phyloP scores from a whole-genome alignment of 495 filamentous ascomycete species.

The Aspergillus baeticus region DNA sequence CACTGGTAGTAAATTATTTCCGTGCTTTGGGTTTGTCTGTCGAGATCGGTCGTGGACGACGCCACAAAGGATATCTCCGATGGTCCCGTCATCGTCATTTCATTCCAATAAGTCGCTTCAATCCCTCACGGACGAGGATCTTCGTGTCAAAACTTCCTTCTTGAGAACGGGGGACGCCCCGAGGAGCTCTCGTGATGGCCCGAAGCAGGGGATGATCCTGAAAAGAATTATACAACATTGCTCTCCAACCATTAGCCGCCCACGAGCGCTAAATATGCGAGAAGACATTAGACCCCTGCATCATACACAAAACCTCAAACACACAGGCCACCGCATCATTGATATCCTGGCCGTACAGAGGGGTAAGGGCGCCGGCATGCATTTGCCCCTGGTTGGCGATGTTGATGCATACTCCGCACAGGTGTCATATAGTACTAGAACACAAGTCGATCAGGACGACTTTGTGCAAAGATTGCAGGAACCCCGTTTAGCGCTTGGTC shows the following conservation, averaged over 20 bases:
- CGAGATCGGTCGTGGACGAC: neutral
- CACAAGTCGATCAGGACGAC: neutral
- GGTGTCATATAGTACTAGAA: neutral
- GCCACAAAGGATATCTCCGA: neutral
- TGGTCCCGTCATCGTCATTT: neutral
- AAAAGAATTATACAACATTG: neutral
- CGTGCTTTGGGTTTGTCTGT: conserved; percentile 14
- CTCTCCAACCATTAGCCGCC: conserved; percentile 7
- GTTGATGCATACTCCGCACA: neutral
- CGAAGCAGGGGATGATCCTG: conserved; percentile 10
- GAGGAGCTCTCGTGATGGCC: conserved; percentile 8
- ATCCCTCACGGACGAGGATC: neutral
- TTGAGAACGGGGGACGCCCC: neutral
- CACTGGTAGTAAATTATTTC: conserved; percentile 15
- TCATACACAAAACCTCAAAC: neutral
- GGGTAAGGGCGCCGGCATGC: neutral
- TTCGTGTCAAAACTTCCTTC: neutral
- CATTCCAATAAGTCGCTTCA: neutral
- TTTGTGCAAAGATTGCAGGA: neutral
- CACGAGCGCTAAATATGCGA: neutral
- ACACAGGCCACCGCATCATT: neutral
- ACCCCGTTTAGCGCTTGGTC: neutral
- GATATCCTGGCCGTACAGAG: neutral
- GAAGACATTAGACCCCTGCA: neutral
- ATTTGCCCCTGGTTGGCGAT: neutral